Conservation (phyloP, 305 asterid species). For the Rubia tinctorum region DNA sequence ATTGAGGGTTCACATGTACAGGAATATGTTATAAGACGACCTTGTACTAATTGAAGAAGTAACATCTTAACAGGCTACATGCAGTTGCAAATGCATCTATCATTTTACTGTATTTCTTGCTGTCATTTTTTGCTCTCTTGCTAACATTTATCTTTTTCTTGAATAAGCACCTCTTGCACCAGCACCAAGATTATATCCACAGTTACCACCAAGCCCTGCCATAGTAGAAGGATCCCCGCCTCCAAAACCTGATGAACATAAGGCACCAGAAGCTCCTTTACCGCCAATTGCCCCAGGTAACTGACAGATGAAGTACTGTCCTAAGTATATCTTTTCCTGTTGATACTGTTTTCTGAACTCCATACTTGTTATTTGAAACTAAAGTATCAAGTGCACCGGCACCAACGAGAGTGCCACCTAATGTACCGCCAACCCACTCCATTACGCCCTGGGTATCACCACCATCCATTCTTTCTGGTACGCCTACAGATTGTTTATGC, state of each 20-base stretch:
- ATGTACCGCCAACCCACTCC: conserved; percentile 36
- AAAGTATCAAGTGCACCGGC: conserved; percentile 44
- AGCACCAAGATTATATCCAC: conserved; percentile 49
- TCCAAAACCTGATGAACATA: conserved; percentile 40
- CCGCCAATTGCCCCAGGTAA: conserved; percentile 46
- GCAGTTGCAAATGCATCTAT: background rate
- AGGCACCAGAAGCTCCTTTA: conserved; percentile 30
- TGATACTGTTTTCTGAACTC: conserved; percentile 5
- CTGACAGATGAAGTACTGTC: conserved; percentile 10
- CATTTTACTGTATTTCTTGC: conserved; percentile 9
- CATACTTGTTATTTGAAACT: conserved; percentile 12
- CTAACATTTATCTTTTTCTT: conserved; percentile 31
- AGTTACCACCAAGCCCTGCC: conserved; percentile 36
- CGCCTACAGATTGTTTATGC: conserved; percentile 15
- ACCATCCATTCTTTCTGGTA: conserved; percentile 34
- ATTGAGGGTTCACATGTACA: background rate
- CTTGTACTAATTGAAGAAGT: background rate
- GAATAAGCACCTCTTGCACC: conserved; percentile 40
- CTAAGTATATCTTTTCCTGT: conserved; percentile 6
- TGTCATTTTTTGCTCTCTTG: background rate
- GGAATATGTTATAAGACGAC: no score
- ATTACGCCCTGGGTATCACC: conserved; percentile 12
- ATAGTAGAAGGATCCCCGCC: conserved; percentile 36
- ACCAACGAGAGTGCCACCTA: conserved; percentile 28
- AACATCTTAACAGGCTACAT: background rate